Evolutionary conservation across 2,329 filamentous ascomycete genomes (phyloP).

Genomic region (Cercospora berteroae): DNA sequence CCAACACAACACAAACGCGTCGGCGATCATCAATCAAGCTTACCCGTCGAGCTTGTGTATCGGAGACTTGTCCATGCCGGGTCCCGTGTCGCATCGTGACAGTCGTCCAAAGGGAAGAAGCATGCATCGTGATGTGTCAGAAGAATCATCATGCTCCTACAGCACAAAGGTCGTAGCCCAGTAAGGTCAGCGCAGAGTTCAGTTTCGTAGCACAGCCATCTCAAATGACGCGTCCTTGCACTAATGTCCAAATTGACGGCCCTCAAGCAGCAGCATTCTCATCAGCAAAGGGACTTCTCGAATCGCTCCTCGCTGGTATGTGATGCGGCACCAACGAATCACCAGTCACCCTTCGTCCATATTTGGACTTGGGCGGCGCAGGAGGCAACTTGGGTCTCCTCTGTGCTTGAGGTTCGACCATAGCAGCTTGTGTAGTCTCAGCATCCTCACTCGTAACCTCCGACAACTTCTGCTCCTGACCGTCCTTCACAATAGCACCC

Average conservation of each 20-base stretch:
- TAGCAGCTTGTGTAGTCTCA: constrained; percentile 5
- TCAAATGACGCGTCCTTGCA: neutral
- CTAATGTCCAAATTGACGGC: neutral
- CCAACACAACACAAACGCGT: neutral
- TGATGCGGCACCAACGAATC: constrained; percentile 4
- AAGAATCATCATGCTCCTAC: neutral
- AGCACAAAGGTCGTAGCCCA: neutral
- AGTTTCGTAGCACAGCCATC: neutral
- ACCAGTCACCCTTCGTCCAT: constrained; percentile 8
- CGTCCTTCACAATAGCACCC: constrained; percentile 9
- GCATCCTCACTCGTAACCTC: neutral
- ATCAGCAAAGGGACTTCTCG: constrained; percentile 27
- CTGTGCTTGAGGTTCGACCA: constrained; percentile 13
- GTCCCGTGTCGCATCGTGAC: neutral
- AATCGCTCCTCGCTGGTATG: constrained; percentile 20
- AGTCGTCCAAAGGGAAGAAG: neutral
- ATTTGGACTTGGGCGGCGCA: constrained; percentile 12
- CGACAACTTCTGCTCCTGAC: constrained; percentile 6
- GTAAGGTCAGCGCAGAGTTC: neutral
- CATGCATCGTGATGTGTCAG: neutral
- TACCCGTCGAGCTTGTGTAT: neutral
- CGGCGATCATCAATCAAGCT: neutral
- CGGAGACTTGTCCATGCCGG: neutral
- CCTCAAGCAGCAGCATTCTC: constrained; percentile 25
- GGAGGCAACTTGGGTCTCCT: constrained; percentile 14